These are phyloP conservation scores for Sporisorium sorghi DNA, from an alignment of 1,284 basidiomycete genomes.

Conservation along the genomic window DNA sequence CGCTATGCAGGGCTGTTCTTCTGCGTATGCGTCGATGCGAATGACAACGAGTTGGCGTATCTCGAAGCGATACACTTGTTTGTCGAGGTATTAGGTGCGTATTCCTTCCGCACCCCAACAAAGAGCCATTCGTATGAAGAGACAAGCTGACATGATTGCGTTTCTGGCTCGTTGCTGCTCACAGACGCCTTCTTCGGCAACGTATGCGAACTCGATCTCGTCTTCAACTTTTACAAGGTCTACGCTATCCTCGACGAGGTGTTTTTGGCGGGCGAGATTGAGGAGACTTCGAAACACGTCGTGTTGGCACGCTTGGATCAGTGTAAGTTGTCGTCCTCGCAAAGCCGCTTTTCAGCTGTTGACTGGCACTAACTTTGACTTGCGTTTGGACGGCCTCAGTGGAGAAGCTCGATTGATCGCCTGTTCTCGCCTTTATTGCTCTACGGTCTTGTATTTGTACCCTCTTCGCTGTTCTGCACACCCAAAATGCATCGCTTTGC, in stretches of 20 bases:
- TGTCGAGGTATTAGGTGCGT: constrained; percentile 92
- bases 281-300: constrained; percentile 96
- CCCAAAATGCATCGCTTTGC: not conserved
- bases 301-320: constrained; percentile 85
- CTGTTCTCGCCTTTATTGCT: not conserved
- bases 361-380: not conserved
- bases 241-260: constrained; percentile 98
- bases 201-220: constrained; percentile 94
- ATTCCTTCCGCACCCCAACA: not conserved
- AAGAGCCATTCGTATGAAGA: not conserved
- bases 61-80: constrained; percentile 97
- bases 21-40: constrained; percentile 95
- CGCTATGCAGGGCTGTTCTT: constrained; percentile 84
- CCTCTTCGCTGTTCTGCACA: not conserved
- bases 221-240: constrained; percentile 99
- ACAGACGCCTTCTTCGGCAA: constrained; percentile 97
- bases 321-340: constrained; percentile 37
- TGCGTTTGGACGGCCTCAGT: constrained; percentile 8
- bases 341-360: not conserved
- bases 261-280: constrained; percentile 97
- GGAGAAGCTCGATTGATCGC: constrained; percentile 42
- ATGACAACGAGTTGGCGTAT: constrained; percentile 97
- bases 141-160: not conserved
- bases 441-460: constrained; percentile 24
- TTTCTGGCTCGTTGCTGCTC: too few relatives aligned